Evolutionary conservation across 805 yeast species (phyloP).

Genomic region (Starmerella kuoi): DNA sequence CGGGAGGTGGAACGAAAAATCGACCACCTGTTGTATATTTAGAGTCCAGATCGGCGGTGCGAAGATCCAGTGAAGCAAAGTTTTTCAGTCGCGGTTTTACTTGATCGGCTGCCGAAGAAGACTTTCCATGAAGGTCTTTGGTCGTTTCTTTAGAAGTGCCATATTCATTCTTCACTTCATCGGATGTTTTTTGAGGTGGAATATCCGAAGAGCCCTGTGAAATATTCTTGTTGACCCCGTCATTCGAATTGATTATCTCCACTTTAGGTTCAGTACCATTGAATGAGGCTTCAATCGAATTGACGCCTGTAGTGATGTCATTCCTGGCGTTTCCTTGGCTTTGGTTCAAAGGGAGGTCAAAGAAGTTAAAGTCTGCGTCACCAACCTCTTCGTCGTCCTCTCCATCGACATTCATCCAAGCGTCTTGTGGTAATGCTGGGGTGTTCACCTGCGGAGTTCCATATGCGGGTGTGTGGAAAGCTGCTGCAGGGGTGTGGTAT

Average conservation of each 20-base stretch:
- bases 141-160: background rate
- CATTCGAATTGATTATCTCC: background rate
- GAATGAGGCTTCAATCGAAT: background rate
- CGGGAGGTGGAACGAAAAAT: conserved; percentile 44
- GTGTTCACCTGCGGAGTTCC: conserved; percentile 5
- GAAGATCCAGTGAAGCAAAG: conserved; percentile 65
- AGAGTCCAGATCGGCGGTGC: conserved; percentile 63
- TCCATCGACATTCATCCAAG: conserved; percentile 16
- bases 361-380: conserved; percentile 34
- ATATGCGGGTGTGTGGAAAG: conserved; percentile 1
- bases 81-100: conserved; percentile 26
- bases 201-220: too few species aligned
- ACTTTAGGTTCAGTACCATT: background rate
- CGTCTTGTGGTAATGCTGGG: conserved; percentile 4
- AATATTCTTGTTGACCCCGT: background rate
- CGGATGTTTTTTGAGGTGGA: background rate
- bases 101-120: too few species aligned
- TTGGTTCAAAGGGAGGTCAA: conserved; percentile 23
- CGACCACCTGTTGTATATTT: conserved; percentile 87
- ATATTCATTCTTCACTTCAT: background rate
- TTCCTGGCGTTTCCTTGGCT: too few species aligned
- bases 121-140: background rate
- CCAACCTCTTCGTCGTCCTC: conserved; percentile 30
- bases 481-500: conserved; percentile 13
- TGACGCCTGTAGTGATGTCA: background rate